Base-by-base conservation (phyloP, 2,329 filamentous ascomycete genomes). In the Monosporascus sp. region DNA sequence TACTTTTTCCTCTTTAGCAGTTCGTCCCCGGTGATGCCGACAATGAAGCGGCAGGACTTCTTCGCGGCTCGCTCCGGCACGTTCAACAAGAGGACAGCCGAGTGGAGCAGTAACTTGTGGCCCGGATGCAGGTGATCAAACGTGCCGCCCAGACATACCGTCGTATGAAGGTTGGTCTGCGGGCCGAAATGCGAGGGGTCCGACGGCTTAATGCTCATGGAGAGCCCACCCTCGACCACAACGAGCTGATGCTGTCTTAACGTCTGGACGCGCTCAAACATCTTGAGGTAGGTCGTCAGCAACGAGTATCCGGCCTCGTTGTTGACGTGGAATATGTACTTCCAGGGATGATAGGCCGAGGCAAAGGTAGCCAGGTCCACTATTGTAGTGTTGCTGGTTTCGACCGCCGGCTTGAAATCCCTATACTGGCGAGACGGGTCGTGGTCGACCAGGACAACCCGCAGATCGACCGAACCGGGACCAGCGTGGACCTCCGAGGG, bases 41-140 rank as follows among this genome's bases (percentile, higher is more conserved):
- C 79, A 18, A 91, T 87, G 57, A 95, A 80, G 11, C 78, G 78
- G 56, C 82, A 81, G 22, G 76, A 72, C 31, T 65, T 58, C 1
- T 66, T 64, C 0, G 74, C 65, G 35, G 65, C 62, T 35, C 71
- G 63, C 43, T 71, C 60, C 0, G 76, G 74, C 1, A 81, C 77
- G 54, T 82, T 81, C 53, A 88, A 77, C 17, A 90, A 79, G 52
- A 97, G 81, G 0, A 86, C 82, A 0, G 88, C 89, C 56, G 92
- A 92, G n/a, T 92, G 91, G 20, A 99, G 81, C 20, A 99, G 81
- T n/a, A 97, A 78, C 72, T 97, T 99, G 75, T 99, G 94, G 6
- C 94, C 94, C 4, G 89, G 86, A 67, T 99, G 94, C 22, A 99
- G 80, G 71, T 97, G 91, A 69, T 99, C 94, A 72, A 97, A 99